Evolutionary conservation across 768 basidiomycete genomes (phyloP), one percentile per base, ranked within the genome.

Genomic region (Hortiboletus flavorubellus): DNA sequence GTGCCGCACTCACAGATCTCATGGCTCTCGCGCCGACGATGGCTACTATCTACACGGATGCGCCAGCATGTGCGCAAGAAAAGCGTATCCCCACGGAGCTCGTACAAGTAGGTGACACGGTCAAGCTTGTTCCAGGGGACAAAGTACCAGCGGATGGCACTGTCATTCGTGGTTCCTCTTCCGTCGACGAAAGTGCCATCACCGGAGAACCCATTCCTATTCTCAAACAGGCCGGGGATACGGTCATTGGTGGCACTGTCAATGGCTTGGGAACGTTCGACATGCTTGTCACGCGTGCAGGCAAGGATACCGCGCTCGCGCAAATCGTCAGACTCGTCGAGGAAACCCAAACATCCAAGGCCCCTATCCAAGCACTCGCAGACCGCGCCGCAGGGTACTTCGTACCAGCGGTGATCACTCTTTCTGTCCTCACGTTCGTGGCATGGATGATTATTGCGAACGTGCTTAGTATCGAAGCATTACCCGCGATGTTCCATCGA

Each of bases 221-320:
- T 9, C 74, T 87, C 49, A 99, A 99, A 72, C 84, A 87, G 58
- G 67, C 80, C 8, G 93, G 93, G 5, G 91, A 95, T 64, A 67
- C 73, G 39, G 93, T 98, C 43, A 98, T 98, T 59, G 97, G 97
- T 7, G 97, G 97, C 0, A 98, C 97, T 0, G 85, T 99, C 68
- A 99, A 99, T 64, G 93, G 94, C 5, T 78, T 95, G 9, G 97
- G 97, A n/a, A 93, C 94, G 1, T 91, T 98, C 71, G 93, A 98
- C 68, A 94, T 99, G 88, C 72, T 87, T 33, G 93, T 99, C 64
- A 94, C 91, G 1, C 89, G 94, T 12, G 94, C 97, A 5, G 97
- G 97, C 38, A 90, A 93, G 64, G 94, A 99, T 68, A 98, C 97
- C 0, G 94, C 97, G 1, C 80, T 99, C 10, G 83, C 94, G 4